These are phyloP conservation scores for Saturnispora diversa DNA, from an alignment of 805 yeast species.

Conservation along the genomic window DNA sequence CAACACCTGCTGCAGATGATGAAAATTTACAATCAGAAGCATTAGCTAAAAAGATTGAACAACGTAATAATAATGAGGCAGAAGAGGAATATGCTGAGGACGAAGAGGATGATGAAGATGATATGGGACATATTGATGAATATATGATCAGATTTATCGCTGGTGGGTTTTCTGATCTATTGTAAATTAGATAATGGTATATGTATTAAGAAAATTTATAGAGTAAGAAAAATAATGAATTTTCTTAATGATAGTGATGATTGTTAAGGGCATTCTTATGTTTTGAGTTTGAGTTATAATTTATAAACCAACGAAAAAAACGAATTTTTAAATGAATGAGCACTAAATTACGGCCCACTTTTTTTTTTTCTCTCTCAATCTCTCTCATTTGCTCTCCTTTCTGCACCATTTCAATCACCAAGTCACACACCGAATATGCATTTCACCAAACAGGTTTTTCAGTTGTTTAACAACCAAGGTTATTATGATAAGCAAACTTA, in stretches of 20 bases:
- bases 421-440: slow-evolving; percentile 6
- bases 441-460: background rate
- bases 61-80: slow-evolving; percentile 10
- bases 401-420: background rate
- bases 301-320: too few species aligned
- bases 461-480: slow-evolving; percentile 22
- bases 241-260: too few species aligned
- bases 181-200: slow-evolving; percentile 2
- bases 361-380: background rate
- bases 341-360: too few species aligned
- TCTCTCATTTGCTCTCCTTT: background rate
- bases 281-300: too few species aligned
- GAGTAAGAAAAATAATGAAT: slow-evolving; percentile 2
- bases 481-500: slow-evolving; percentile 40
- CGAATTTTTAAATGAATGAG: too few species aligned
- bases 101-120: slow-evolving; percentile 48
- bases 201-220: slow-evolving; percentile 1
- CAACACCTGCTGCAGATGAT: slow-evolving; percentile 25
- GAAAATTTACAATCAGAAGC: slow-evolving; percentile 17
- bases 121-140: slow-evolving; percentile 82
- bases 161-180: slow-evolving; percentile 48
- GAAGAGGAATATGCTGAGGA: slow-evolving; percentile 19
- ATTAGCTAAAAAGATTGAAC: slow-evolving; percentile 18
- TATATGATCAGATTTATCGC: slow-evolving; percentile 91
- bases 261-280: too few species aligned